phyloP scores from a whole-genome alignment of 306 rosid genomes.

The Rubus idaeus region DNA sequence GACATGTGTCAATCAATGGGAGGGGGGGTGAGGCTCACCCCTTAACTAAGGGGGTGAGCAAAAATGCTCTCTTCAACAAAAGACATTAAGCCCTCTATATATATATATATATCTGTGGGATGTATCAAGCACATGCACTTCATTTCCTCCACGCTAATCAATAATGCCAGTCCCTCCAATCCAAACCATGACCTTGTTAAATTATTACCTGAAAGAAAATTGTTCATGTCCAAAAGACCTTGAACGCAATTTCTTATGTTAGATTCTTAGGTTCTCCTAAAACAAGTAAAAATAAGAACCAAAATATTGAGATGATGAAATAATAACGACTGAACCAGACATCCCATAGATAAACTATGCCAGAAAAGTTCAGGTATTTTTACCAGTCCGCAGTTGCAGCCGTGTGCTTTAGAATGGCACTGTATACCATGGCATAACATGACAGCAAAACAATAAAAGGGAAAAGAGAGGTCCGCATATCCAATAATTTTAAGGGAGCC shows the following conservation, averaged over 20 bases:
- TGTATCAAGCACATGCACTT: neutral
- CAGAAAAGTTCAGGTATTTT: neutral
- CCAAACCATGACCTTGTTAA: neutral
- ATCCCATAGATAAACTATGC: neutral
- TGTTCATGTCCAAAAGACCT: neutral
- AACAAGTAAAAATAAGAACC: neutral
- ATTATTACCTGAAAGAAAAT: neutral
- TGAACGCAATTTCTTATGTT: neutral
- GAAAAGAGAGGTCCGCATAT: neutral
- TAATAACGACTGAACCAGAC: neutral
- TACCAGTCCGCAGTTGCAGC: neutral
- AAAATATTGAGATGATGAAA: neutral
- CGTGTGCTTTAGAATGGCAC: too few species aligned
- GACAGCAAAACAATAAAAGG: neutral
- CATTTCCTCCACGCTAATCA: neutral
- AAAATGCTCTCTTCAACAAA: too few species aligned
- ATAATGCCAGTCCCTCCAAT: neutral
- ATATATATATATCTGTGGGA: neutral
- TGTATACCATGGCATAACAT: too few species aligned
- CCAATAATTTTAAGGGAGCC: neutral
- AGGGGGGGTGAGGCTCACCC: too few species aligned
- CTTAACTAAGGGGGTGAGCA: too few species aligned
- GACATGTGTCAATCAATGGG: too few species aligned
- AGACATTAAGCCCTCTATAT: neutral
- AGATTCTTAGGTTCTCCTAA: neutral